Evolutionary conservation across 2,329 filamentous ascomycete species (phyloP).

Genomic region (Tolypocladium tundrense): DNA sequence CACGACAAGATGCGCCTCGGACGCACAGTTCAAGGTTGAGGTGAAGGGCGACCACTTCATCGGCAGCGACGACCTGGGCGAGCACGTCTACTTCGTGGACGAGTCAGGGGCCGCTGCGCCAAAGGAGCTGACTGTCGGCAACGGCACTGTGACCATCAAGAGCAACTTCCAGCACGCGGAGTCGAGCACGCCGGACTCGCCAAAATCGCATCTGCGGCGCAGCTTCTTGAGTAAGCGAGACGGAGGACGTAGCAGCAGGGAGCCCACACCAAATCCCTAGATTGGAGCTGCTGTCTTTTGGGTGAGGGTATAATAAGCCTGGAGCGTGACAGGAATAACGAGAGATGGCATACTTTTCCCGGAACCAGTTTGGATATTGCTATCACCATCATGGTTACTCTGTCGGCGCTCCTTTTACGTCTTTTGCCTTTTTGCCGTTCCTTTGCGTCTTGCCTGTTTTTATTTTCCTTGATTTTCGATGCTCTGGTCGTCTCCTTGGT

Average conservation of each 20-base stretch:
- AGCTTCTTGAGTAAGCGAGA: conserved; percentile 48
- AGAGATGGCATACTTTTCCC: background rate
- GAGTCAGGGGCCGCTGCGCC: conserved; percentile 59
- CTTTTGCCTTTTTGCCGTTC: background rate
- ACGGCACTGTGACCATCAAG: conserved; percentile 60
- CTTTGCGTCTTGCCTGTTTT: background rate
- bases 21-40: conserved; percentile 75
- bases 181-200: conserved; percentile 31
- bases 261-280: conserved; percentile 29
- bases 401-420: background rate
- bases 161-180: conserved; percentile 57
- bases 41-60: conserved; percentile 82
- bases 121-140: conserved; percentile 65
- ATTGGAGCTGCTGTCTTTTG: conserved; percentile 7
- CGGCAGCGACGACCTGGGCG: conserved; percentile 75
- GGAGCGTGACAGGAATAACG: background rate
- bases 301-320: conserved; percentile 3
- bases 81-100: conserved; percentile 83
- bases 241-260: conserved; percentile 28
- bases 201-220: conserved; percentile 35
- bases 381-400: background rate
- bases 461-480: background rate
- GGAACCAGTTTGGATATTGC: background rate
- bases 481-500: background rate
- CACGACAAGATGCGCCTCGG: conserved; percentile 66